These are phyloP conservation scores for Phytophthora citricola DNA, from an alignment of 352 stramenopile genomes.

Conservation along the genomic window DNA sequence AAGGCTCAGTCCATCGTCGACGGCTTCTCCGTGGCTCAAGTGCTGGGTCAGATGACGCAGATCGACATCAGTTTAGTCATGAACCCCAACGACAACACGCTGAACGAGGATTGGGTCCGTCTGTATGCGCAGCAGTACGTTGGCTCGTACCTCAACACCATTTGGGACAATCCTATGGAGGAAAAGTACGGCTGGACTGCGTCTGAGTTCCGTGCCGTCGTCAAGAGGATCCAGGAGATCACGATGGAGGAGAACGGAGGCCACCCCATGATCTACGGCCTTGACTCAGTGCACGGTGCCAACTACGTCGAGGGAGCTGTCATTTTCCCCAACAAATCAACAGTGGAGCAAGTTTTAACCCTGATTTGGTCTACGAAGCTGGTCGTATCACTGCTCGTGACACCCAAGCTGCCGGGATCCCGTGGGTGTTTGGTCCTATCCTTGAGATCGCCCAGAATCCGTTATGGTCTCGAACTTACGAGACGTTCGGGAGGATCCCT, in stretches of 20 bases:
- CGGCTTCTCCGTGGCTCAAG: slow-evolving; percentile 31
- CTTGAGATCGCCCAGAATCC: slow-evolving; percentile 84
- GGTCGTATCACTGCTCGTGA: slow-evolving; percentile 80
- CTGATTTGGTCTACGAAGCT: slow-evolving; percentile 61
- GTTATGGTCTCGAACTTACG: slow-evolving; percentile 87
- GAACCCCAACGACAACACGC: slow-evolving; percentile 54
- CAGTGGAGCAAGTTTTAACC: slow-evolving; percentile 88
- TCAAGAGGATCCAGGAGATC: slow-evolving; percentile 78
- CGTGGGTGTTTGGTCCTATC: slow-evolving; percentile 90
- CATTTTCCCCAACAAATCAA: slow-evolving; percentile 91
- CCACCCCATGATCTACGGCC: slow-evolving; percentile 80
- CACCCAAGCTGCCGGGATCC: slow-evolving; percentile 82
- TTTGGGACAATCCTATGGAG: slow-evolving; percentile 49
- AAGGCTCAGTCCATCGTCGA: slow-evolving; percentile 34
- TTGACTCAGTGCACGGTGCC: slow-evolving; percentile 91
- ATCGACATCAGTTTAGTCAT: slow-evolving; percentile 84
- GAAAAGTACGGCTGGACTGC: slow-evolving; percentile 59
- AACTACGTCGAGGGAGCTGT: slow-evolving; percentile 83
- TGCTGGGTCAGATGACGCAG: slow-evolving; percentile 91
- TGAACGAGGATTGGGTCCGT: slow-evolving; percentile 62
- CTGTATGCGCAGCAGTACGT: slow-evolving; percentile 79
- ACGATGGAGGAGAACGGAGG: slow-evolving; percentile 63
- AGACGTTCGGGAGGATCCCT: slow-evolving; percentile 94
- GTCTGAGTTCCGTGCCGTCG: slow-evolving; percentile 62
- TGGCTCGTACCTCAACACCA: slow-evolving; percentile 88